A percentile compares a stretch with the other conserved stretches of the same genome.
Evolutionary conservation across 2,329 filamentous ascomycete genomes (phyloP).

Genomic region (Penicillium sp.): DNA sequence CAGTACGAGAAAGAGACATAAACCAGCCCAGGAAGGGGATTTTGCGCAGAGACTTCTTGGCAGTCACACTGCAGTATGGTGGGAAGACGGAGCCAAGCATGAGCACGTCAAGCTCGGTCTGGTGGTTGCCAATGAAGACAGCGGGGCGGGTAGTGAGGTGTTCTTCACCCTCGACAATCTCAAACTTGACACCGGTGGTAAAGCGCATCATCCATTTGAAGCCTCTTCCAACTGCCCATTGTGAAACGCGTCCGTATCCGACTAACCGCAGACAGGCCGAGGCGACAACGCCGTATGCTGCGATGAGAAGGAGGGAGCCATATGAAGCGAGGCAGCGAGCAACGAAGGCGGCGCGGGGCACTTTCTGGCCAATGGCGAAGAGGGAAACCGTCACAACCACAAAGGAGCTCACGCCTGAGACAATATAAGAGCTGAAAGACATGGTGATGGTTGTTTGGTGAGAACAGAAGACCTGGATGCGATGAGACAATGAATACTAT

Average conservation of each 20-base stretch:
- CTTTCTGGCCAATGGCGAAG: conserved; percentile 45
- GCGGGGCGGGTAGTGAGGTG: conserved; percentile 73
- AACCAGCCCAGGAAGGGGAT: conserved; percentile 93
- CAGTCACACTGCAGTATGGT: conserved; percentile 86
- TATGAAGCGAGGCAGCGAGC: conserved; percentile 52
- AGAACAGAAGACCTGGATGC: conserved; percentile 3
- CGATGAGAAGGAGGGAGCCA: conserved; percentile 48
- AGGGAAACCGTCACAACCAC: conserved; percentile 58
- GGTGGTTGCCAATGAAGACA: conserved; percentile 92
- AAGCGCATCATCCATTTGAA: conserved; percentile 80
- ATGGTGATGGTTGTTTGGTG: conserved; percentile 45
- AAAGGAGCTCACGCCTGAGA: conserved; percentile 66
- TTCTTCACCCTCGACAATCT: conserved; percentile 66
- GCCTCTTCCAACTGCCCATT: conserved; percentile 78
- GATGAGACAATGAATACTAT: conserved; percentile 3
- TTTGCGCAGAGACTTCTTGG: conserved; percentile 79
- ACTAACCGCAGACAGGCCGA: conserved; percentile 70
- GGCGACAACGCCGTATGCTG: conserved; percentile 74
- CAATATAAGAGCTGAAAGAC: conserved; percentile 63
- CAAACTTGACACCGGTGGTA: conserved; percentile 77
- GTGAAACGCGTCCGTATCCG: conserved; percentile 74
- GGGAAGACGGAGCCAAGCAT: conserved; percentile 90
- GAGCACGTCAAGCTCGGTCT: conserved; percentile 92
- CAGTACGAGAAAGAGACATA: conserved; percentile 81
- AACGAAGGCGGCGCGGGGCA: conserved; percentile 47